Base-by-base conservation (phyloP, 2,329 filamentous ascomycete genomes). In the Ophiostoma perfectum region DNA sequence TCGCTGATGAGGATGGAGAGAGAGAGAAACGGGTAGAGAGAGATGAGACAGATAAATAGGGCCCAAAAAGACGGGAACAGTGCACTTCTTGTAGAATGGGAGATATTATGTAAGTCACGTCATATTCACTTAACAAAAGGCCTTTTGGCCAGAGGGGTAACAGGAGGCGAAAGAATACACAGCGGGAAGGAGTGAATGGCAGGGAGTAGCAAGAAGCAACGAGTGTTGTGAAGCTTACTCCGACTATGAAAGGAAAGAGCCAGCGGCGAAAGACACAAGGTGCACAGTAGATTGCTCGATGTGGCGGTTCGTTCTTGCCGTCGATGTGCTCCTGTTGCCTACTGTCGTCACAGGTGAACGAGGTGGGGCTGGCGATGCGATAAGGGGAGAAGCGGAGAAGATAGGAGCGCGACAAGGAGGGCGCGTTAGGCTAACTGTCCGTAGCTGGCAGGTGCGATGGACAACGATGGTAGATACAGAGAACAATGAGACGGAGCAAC, bases 41-140 rank as follows among this genome's bases (percentile, higher is more conserved):
- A 52, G 55, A 45, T 41, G 38, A 42, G 49, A 52, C 11, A 14
- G 52, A 39, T 63, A 42, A n/a, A 63, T 16, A 42, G 18, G 18
- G 36, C 18, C 42, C 42, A 64, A 47, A 44, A 47, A n/a, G 42
- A 47, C 63, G 52, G 45, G 36, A 41, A 44, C 69, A 71, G 70
- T 27, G 18, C n/a, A 27, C 68, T 69, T 67, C 64, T 65, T 66
- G 60, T 63, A 63, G 60, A 64, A 41, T 14, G 52, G 41, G 42
- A 67, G n/a, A 42, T 11, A 60, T 64, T n/a, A 27, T 68, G 67
- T 63, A 67, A 64, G 66, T 69, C 69, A 70, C 67, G 67, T 67
- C 69, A 69, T 70, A 70, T 70, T 70, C 69, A 70, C 69, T 65
- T 9, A 63, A 42, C 60, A 67, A 65, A 44, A 39, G 39, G 38